These are phyloP conservation scores for Neofusicoccum sp. DNA, from an alignment of 2,329 filamentous ascomycete genomes.

Conservation along the genomic window DNA sequence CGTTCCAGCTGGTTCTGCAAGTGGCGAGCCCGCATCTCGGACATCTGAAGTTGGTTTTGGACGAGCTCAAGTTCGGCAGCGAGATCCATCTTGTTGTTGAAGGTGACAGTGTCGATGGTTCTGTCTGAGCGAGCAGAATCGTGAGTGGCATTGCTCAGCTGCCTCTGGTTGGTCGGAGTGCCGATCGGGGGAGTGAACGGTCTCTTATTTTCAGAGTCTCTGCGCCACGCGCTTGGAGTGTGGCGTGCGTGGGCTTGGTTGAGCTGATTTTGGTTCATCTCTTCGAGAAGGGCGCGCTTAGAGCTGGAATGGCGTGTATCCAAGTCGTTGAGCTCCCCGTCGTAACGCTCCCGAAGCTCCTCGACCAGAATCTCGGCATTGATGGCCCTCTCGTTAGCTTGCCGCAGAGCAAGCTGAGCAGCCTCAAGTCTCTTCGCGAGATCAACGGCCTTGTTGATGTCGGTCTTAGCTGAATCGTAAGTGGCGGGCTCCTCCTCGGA, in stretches of 20 bases:
- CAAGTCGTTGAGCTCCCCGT: constrained; percentile 67
- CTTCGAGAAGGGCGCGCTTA: constrained; percentile 75
- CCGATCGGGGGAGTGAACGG: constrained; percentile 68
- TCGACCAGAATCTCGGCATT: constrained; percentile 81
- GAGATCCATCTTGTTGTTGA: constrained; percentile 86
- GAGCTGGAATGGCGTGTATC: constrained; percentile 61
- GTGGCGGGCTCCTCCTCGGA: constrained; percentile 56
- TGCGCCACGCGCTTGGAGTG: constrained; percentile 70
- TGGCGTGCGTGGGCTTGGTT: constrained; percentile 50
- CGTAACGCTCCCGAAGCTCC: constrained; percentile 71
- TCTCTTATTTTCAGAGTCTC: constrained; percentile 57
- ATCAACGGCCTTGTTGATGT: constrained; percentile 67
- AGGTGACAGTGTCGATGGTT: constrained; percentile 77
- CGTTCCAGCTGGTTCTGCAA: constrained; percentile 83
- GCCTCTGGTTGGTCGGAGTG: constrained; percentile 70
- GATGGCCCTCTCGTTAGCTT: constrained; percentile 75
- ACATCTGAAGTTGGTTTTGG: constrained; percentile 89
- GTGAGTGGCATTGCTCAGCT: constrained; percentile 57
- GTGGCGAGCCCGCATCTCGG: constrained; percentile 93
- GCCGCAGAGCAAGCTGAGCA: constrained; percentile 80
- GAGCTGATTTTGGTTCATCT: constrained; percentile 81
- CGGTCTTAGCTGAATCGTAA: constrained; percentile 67
- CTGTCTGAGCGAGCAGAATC: constrained; percentile 83
- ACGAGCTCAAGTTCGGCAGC: constrained; percentile 88
- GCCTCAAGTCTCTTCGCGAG: constrained; percentile 83